Evolutionary conservation across 1,284 basidiomycete genomes (phyloP), one percentile per base, ranked within the genome.

Genomic region (Cryptococcus jaspeensis): DNA sequence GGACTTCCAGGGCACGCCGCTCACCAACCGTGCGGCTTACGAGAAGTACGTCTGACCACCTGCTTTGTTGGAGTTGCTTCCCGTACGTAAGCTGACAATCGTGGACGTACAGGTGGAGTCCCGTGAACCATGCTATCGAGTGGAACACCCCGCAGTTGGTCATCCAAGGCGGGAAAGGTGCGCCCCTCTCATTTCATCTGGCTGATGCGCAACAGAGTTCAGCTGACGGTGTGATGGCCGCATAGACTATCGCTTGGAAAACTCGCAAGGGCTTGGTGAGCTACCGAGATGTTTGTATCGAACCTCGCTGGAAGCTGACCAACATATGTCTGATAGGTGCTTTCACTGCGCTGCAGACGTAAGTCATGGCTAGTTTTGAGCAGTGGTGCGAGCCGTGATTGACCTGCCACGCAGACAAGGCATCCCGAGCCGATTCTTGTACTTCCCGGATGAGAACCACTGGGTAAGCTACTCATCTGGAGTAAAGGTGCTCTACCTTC

Each of bases 371-470:
- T 35, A 35, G 2, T 7, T 36, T 8, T 35, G 8, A 16, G 15
- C 20, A 4, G 18, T n/a, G 25, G 5, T 16, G 16, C 2, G 16
- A 25, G 37, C 39, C 16, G 9, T 23, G 18, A n/a, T 23, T 54
- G 32, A 38, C 44, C 51, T 36, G 53, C 38, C 56, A 15, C 61
- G 50, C 58, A 90, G 90, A 64, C 83, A 81, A 50, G 85, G 84
- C 13, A 79, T 96, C 32, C 88, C 89, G 5, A 88, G 85, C 61
- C 84, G 93, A 50, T 81, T 96, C 49, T 83, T 96, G 11, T 85
- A 93, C 64, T 96, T 96, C 83, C 89, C 89, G 0, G 87, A 91
- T 67, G 93, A 96, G 80, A 95, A 95, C 69, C 92, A 95, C 74
- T 94, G 90, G 90, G 89, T 90, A 11, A 35, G 37, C 78, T 64